Base-by-base conservation (phyloP, 164 flowering plant genomes). In the Vitis cinerea region DNA sequence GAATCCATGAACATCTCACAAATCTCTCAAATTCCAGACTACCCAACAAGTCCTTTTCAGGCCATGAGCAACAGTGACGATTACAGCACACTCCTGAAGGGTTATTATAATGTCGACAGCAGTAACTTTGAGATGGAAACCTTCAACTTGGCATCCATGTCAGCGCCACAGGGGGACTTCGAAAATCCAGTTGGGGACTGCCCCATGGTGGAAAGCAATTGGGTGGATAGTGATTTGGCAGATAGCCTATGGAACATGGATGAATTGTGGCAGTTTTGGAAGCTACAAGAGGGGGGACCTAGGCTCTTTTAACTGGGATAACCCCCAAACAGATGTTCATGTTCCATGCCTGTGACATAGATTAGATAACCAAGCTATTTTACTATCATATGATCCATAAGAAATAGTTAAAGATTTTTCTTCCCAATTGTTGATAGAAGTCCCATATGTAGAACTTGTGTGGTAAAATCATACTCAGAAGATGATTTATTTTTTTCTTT, bases 181-280 rank as follows among this genome's bases (percentile, higher is more conserved):
- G 68, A 63, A 15, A 51, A 71, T 37, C 47, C 80, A 0, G 48
- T 29, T 13, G 50, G 66, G 0, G 75, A 73, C 51, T 71, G 65
- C 73, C 83, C 74, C 16, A 37, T 72, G 84, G 78, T 61, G 2
- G 81, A 72, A 17, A 67, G 16, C 65, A 74, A 78, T 69, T 83
- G 85, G 87, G 55, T 68, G 13, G 75, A 64, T 2, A 66, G 69
- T 73, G 86, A 75, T 44, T 63, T 78, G 73, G 72, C 59, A 53
- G 81, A 76, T 61, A 31, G 61, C 47, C 54, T 84, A 56, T 85
- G 88, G 90, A 75, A 76, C 81, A 78, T 76, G 77, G 89, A 81
- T 68, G 89, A 83, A 57, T 72, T 85, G 4, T 84, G 84, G 88
- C 77, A 82, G 52, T 72, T 77, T 19, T 76, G 68, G 71, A 79